A percentile compares a stretch with the other conserved stretches of the same genome.
Evolutionary conservation across 2,329 filamentous ascomycete genomes (phyloP).

Genomic region (Grosmannia penicillata): DNA sequence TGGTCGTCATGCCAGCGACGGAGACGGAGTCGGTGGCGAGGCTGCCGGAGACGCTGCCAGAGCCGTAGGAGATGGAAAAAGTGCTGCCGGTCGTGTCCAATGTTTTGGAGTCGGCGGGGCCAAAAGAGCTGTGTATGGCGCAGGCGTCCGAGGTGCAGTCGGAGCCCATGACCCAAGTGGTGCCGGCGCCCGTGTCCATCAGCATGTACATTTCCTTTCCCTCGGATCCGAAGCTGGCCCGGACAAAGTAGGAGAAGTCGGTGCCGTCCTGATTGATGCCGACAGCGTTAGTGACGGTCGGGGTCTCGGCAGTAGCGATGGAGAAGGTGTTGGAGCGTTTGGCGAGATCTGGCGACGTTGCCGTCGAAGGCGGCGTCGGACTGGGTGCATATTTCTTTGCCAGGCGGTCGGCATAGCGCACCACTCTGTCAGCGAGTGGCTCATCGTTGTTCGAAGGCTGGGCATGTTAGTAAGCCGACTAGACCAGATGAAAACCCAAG

Average conservation of each 20-base stretch:
- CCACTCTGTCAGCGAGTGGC: constrained; percentile 20
- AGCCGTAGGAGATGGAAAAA: constrained; percentile 63
- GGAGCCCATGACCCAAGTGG: constrained; percentile 72
- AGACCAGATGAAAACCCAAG: too few relatives aligned
- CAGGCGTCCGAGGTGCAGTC: constrained; percentile 55
- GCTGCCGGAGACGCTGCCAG: constrained; percentile 55
- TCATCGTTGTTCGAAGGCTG: constrained; percentile 16
- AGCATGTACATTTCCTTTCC: constrained; percentile 43
- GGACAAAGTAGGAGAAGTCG: constrained; percentile 50
- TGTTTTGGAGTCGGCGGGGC: constrained; percentile 47
- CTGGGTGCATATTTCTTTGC: constrained; percentile 23
- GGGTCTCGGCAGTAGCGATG: constrained; percentile 28
- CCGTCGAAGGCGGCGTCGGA: constrained; percentile 8
- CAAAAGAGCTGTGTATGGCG: constrained; percentile 54
- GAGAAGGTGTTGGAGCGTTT: constrained; percentile 31
- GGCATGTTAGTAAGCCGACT: too few relatives aligned
- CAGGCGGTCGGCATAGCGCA: constrained; percentile 22
- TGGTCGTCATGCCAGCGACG: constrained; percentile 49
- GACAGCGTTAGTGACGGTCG: constrained; percentile 31
- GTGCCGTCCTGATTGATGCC: constrained; percentile 49
- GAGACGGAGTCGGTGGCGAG: constrained; percentile 51
- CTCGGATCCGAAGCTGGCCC: constrained; percentile 40
- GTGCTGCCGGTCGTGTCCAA: constrained; percentile 34
- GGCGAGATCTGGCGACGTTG: constrained; percentile 11
- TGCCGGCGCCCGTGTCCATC: constrained; percentile 52